phyloP scores from a whole-genome alignment of 2,329 filamentous ascomycete species.

The Trichoderma atroviride region DNA sequence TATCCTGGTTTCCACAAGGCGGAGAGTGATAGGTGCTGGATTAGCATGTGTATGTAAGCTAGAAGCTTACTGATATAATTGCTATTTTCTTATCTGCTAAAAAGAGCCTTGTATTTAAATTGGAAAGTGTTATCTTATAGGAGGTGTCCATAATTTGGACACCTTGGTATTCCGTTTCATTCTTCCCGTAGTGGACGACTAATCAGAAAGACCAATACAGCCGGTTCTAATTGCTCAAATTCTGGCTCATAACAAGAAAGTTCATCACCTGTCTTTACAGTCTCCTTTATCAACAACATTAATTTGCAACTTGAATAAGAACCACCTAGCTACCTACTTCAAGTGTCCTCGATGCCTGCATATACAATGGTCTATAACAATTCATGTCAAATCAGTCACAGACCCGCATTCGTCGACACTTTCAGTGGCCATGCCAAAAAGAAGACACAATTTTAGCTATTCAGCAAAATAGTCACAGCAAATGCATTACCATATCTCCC shows the following conservation, averaged over 20 bases:
- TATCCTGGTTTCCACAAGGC: neutral
- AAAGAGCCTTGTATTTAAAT: neutral
- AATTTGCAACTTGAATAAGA: neutral
- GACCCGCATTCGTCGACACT: neutral
- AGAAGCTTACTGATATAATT: neutral
- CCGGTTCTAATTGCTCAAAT: neutral
- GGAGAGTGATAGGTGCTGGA: neutral
- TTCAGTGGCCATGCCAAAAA: neutral
- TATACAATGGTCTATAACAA: neutral
- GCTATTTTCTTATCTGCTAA: neutral
- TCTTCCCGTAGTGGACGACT: neutral
- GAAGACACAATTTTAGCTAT: conserved; percentile 23
- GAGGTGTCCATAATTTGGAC: neutral
- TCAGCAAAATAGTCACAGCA: conserved; percentile 24
- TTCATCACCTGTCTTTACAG: neutral
- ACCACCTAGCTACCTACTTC: neutral
- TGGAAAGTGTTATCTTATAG: neutral
- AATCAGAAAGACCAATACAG: neutral
- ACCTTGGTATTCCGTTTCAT: neutral
- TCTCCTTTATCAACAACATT: neutral
- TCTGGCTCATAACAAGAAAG: neutral
- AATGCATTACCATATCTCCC: conserved; percentile 32
- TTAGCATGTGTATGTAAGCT: neutral
- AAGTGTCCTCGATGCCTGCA: neutral
- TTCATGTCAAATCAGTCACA: neutral